Base-by-base conservation (phyloP, 2,329 filamentous ascomycete species). In the Eutypa lata region DNA sequence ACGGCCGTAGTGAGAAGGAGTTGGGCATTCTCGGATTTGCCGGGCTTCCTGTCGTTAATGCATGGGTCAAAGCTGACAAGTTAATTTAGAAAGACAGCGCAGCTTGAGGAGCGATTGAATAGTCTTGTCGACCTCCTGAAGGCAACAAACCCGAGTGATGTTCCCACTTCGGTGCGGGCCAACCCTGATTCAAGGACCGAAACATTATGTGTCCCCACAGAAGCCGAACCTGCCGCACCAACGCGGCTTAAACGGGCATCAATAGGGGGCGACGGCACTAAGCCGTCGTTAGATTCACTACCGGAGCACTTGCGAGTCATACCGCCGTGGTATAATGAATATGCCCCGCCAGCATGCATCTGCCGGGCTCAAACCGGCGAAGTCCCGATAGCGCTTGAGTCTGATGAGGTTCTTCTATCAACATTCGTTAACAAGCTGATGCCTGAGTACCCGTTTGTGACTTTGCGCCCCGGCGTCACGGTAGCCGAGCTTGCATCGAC, bases 91-190 rank as follows among this genome's bases (percentile, higher is more conserved):
- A 73, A 71, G 60, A 80, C 77, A 2, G 73, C 75, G 1, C 76
- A 79, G 52, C 73, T 80, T 14, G 77, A 80, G 53, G 73, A 79
- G 51, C 71, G 74, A 7, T 63, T 80, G 7, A 77, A 80, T 54
- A 76, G 75, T 18, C 68, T 81, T 1, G 73, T 80, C 21, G 75
- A 76, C 48, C 67, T 78, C 0, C 68, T 81, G 2, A 73, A 74
- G 33, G 73, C 76, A 1, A 71, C 71, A 2, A 64, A 60, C 46
- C 54, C 58, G 3, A 54, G 53, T 43, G 56, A 62, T 24, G 35
- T 52, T 18, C 56, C 58, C 38, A 28, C 37, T 22, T 50, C 59
- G 13, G 51, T 56, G 26, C 51, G 51, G n/a, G 50, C 53, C 14
- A 42, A 49, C 21, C 46, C 56, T 22, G 58, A 53, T 37, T 18